phyloP scores from a whole-genome alignment of 2,329 filamentous ascomycete genomes.

The Colletotrichum sp. region DNA sequence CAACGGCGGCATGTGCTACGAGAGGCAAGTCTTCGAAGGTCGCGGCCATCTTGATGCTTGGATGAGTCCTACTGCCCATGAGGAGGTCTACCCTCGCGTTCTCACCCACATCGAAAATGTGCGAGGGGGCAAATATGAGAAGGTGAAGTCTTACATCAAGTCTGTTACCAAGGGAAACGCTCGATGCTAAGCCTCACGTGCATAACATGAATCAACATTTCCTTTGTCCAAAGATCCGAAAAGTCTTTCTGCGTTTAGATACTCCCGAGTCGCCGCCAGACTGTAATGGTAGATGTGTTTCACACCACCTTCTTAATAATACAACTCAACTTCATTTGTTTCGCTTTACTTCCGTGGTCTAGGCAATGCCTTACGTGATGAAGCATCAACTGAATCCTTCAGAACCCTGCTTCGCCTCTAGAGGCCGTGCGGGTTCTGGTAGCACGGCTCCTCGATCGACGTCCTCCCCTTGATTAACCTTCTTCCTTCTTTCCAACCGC shows the following conservation, averaged over 20 bases:
- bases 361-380: neutral
- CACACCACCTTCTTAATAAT: neutral
- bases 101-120: slow-evolving; percentile 4
- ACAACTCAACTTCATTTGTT: neutral
- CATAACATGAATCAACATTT: neutral
- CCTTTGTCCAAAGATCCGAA: neutral
- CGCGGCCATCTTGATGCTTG: slow-evolving; percentile 30
- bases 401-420: neutral
- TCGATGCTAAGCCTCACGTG: neutral
- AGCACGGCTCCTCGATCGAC: neutral
- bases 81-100: slow-evolving; percentile 26
- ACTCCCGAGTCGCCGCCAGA: neutral
- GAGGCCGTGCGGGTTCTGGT: neutral
- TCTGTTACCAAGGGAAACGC: neutral
- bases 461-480: neutral
- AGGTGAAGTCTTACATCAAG: neutral
- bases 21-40: slow-evolving; percentile 27
- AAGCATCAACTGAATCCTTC: neutral
- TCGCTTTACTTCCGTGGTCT: too few species aligned
- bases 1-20: slow-evolving; percentile 26
- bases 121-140: neutral
- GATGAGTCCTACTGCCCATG: slow-evolving; percentile 25
- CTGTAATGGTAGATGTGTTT: neutral
- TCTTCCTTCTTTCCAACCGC: rapidly evolving
- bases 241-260: neutral